Evolutionary conservation across 192 early-diverging fungal species (phyloP), one percentile per base, ranked within the genome.

Genomic region (Tieghemiomyces parasiticus): DNA sequence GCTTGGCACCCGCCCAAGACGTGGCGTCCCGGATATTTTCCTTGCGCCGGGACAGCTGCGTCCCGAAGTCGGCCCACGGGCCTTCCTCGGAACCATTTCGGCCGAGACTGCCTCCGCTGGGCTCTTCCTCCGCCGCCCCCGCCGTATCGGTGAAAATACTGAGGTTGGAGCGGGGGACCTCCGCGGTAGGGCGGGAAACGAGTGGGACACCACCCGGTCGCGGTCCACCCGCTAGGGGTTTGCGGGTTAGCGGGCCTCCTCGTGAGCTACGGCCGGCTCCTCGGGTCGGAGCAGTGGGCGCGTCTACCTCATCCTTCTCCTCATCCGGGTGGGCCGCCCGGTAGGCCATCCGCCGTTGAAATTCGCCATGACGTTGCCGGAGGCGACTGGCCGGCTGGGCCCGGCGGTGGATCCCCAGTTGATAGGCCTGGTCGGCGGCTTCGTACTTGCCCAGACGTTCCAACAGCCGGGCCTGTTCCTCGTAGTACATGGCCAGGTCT

Each of bases 351-450:
- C 82, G 69, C 1, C 63, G 48, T 64, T 81, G 74, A 67, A 90
- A 89, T 31, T 77, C 76, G 25, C 67, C 70, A 30, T 79, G 78
- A 25, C 75, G 63, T 20, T 73, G 66, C 45, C 78, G 71, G 24
- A 93, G 68, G 3, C 81, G 63, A 2, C 78, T 81, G 26, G 85
- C 50, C 19, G 89, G 91, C 59, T 79, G 73, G 1, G 89, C 91
- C 50, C 73, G 75, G 24, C 84, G 71, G 35, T 73, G 63, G 8
- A 92, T 80, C 16, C 90, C 91, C 31, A 81, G 60, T 45, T 67
- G 62, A 54, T 73, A 85, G 1, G 86, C 68, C 30, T 87, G 80
- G 26, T 80, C 76, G 0, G 86, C 87, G 48, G 13, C 30, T 12
- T 38, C 63, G 20, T 56, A 68, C 63, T 74, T 75, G 13, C 71